These are phyloP conservation scores for Cercophora samala DNA, from an alignment of 495 filamentous ascomycete species.

Conservation along the genomic window DNA sequence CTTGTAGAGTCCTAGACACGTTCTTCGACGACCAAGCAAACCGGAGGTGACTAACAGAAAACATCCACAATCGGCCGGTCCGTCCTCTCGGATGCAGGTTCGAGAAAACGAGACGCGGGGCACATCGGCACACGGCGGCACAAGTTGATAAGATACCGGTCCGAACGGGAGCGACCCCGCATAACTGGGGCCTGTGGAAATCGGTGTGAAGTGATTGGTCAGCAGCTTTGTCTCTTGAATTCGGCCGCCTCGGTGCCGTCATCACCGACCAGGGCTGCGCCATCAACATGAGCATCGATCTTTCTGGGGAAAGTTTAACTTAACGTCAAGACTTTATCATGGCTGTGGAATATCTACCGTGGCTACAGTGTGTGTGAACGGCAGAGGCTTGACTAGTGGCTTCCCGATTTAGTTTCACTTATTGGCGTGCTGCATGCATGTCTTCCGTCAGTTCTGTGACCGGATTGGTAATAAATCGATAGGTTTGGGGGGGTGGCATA, in stretches of 20 bases:
- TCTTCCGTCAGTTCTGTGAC: background rate
- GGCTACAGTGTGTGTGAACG: background rate
- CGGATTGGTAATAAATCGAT: background rate
- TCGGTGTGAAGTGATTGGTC: slow-evolving; percentile 11
- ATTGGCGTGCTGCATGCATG: background rate
- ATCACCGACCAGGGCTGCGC: slow-evolving; percentile 21
- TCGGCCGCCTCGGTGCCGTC: slow-evolving; percentile 20
- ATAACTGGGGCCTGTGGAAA: slow-evolving; percentile 4
- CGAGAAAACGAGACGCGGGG: background rate
- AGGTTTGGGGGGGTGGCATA: background rate
- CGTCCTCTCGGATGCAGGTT: slow-evolving; percentile 1
- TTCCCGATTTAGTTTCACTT: background rate
- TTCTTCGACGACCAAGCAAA: background rate
- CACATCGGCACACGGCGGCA: background rate
- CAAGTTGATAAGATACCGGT: slow-evolving; percentile 6
- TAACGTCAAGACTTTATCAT: background rate
- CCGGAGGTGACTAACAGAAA: slow-evolving; percentile 7
- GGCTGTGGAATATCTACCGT: background rate
- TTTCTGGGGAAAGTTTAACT: background rate
- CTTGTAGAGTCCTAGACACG: background rate
- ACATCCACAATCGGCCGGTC: background rate
- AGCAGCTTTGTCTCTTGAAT: background rate
- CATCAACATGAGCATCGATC: slow-evolving; percentile 15
- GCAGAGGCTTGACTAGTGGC: background rate
- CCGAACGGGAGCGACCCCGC: slow-evolving; percentile 7